A percentile compares a stretch with the other conserved stretches of the same genome.
Evolutionary conservation across 345 rosid genomes (phyloP).

Genomic region (Geranium brycei): DNA sequence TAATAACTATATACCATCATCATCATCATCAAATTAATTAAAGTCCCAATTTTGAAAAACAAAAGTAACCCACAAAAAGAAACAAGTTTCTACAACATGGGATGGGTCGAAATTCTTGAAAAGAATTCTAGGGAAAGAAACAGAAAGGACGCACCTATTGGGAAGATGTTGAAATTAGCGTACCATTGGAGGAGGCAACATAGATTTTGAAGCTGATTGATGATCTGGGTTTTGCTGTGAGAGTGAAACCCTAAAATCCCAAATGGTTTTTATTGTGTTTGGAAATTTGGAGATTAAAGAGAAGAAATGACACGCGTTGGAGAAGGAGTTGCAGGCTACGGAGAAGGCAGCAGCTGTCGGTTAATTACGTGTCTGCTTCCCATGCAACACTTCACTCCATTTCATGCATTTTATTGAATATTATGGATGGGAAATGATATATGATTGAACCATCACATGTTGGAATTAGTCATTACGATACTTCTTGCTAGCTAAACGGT

Average conservation of each 20-base stretch:
- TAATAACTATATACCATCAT: background rate
- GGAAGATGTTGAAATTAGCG: background rate
- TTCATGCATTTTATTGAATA: background rate
- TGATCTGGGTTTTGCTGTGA: background rate
- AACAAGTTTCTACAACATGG: no score
- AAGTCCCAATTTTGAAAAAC: background rate
- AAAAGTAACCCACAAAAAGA: background rate
- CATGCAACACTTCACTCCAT: background rate
- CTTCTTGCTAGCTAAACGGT: no score
- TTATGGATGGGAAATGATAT: no score
- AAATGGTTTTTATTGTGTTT: background rate
- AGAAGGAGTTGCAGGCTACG: constrained; percentile 1
- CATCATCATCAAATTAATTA: background rate
- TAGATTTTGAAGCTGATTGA: background rate
- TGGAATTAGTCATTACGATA: no score
- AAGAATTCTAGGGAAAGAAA: background rate
- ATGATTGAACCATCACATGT: no score
- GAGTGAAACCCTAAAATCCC: background rate
- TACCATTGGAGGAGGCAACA: background rate
- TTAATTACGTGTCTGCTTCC: background rate
- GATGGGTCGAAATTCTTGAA: background rate
- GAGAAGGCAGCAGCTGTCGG: background rate
- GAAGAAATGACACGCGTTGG: background rate
- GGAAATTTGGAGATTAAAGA: background rate
- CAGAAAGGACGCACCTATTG: background rate